Evolutionary conservation across 2,329 filamentous ascomycete species (phyloP).

Genomic region (Fonsecaea monophora): DNA sequence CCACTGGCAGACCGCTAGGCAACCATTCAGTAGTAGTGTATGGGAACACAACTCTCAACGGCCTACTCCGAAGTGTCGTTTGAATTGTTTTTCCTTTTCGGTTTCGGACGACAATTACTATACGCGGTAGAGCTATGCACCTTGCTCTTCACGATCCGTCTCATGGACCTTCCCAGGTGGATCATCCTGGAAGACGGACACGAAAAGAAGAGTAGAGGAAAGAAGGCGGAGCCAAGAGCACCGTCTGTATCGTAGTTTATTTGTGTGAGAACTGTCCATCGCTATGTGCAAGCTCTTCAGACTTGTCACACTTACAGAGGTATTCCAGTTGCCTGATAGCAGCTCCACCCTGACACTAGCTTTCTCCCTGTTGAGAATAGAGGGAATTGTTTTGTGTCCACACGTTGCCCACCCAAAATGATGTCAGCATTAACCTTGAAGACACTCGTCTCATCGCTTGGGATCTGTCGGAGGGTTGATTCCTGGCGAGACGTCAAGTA

Average conservation of each 20-base stretch:
- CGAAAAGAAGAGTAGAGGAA: neutral
- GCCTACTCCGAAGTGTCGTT: neutral
- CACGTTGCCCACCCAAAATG: too few relatives aligned
- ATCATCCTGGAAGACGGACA: neutral
- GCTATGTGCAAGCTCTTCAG: neutral
- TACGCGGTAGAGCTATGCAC: slow-evolving; percentile 3
- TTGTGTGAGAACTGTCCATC: neutral
- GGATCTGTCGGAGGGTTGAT: too few relatives aligned
- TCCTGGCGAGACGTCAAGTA: too few relatives aligned
- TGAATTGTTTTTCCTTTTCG: slow-evolving; percentile 7
- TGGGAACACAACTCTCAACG: neutral
- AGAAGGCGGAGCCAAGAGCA: neutral
- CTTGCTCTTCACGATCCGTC: slow-evolving; percentile 3
- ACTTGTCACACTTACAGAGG: neutral
- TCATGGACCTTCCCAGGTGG: slow-evolving; percentile 3
- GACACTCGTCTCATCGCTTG: too few relatives aligned
- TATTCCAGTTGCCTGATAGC: neutral
- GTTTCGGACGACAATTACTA: neutral
- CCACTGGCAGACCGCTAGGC: neutral
- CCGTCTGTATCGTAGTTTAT: neutral
- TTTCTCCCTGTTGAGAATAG: too few relatives aligned
- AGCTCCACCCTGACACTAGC: neutral
- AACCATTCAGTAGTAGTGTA: neutral
- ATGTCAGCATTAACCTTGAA: too few relatives aligned
- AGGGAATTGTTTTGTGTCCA: too few relatives aligned